phyloP scores from a whole-genome alignment of 2,329 filamentous ascomycete species.

The Hansfordia pulvinata region DNA sequence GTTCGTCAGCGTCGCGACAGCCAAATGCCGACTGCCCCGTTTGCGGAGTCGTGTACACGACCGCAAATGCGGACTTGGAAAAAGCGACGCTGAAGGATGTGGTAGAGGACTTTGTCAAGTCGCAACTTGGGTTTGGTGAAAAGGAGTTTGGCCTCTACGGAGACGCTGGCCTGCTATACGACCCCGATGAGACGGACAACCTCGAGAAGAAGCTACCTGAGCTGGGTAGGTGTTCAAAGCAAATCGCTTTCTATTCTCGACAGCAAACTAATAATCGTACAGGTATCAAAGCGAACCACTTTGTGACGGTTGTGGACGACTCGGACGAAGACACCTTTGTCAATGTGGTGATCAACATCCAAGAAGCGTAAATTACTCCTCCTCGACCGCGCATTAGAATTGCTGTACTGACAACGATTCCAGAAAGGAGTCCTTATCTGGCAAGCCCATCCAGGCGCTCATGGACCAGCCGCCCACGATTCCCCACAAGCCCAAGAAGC shows the following conservation, averaged over 20 bases:
- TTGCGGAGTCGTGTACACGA: slow-evolving; percentile 61
- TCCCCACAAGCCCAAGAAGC: slow-evolving; percentile 37
- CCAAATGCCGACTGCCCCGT: slow-evolving; percentile 77
- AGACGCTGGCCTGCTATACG: slow-evolving; percentile 69
- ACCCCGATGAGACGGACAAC: slow-evolving; percentile 80
- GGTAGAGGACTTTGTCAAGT: slow-evolving; percentile 59
- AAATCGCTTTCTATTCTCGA: slow-evolving; percentile 3
- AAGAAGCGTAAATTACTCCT: slow-evolving; percentile 37
- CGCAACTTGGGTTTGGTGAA: slow-evolving; percentile 62
- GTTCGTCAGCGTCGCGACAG: slow-evolving; percentile 36
- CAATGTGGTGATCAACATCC: slow-evolving; percentile 63
- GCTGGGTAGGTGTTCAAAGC: slow-evolving; percentile 36
- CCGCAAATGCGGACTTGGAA: slow-evolving; percentile 52
- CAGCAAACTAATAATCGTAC: slow-evolving; percentile 10
- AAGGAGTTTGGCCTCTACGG: slow-evolving; percentile 67
- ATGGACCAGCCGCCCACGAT: slow-evolving; percentile 31
- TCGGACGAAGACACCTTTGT: slow-evolving; percentile 63
- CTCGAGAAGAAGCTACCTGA: slow-evolving; percentile 66
- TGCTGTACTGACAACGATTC: no score
- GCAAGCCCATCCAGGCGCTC: slow-evolving; percentile 40
- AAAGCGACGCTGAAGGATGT: slow-evolving; percentile 67
- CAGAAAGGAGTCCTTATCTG: slow-evolving; percentile 27
- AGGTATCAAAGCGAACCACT: slow-evolving; percentile 59
- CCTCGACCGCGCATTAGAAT: slow-evolving; percentile 10
- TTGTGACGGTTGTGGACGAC: slow-evolving; percentile 76